Conservation (phyloP, 1,284 basidiomycete species). For the Ustilago cynodontis region DNA sequence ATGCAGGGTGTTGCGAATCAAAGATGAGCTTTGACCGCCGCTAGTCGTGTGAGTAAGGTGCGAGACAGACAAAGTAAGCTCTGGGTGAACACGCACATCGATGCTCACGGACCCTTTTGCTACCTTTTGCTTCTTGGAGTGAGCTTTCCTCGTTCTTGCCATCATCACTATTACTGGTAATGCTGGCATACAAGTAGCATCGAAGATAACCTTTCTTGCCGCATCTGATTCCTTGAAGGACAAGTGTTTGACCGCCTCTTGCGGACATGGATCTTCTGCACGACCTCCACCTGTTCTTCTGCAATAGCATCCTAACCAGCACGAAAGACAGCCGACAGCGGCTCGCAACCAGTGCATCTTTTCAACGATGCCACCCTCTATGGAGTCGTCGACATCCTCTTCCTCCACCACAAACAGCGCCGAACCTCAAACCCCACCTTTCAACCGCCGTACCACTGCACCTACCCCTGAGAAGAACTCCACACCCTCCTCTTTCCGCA, state of each 20-base stretch:
- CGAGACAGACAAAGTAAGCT: neutral
- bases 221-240: too few species aligned
- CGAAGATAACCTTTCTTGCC: neutral
- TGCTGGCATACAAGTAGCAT: neutral
- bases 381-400: constrained; percentile 29
- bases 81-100: neutral
- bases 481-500: constrained; percentile 21
- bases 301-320: too few species aligned
- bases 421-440: constrained; percentile 40
- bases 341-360: too few species aligned
- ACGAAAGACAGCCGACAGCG: too few species aligned
- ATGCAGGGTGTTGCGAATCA: neutral
- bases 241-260: too few species aligned
- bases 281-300: too few species aligned
- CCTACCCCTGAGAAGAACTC: constrained; percentile 1
- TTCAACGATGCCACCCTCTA: constrained; percentile 31
- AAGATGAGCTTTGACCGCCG: neutral
- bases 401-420: neutral
- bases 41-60: neutral
- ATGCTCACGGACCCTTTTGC: neutral
- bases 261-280: too few species aligned
- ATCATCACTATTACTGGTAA: neutral
- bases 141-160: neutral
- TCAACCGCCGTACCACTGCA: constrained; percentile 27
- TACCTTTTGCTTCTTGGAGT: neutral